Evolutionary conservation across 2,329 filamentous ascomycete species (phyloP), one percentile per base, ranked within the genome.

Genomic region (Microcera coccophila): DNA sequence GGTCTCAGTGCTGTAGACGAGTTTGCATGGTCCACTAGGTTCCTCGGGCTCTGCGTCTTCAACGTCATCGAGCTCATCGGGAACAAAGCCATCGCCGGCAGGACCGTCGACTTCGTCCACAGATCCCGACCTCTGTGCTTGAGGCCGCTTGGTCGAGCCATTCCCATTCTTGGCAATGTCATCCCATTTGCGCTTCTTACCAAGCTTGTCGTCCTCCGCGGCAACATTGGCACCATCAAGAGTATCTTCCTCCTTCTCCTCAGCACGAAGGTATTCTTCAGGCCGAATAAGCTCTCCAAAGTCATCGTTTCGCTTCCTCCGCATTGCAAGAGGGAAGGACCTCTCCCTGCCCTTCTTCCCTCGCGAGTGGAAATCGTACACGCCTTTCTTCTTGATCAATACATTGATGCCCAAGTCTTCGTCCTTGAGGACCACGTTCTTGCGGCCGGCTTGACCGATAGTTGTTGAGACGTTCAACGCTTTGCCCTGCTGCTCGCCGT

Each of bases 121-220:
- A 2, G 70, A 68, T 4, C 61, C 54, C 19, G 63, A 68, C 39
- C 63, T 64, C 37, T 62, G 63, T 7, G 67, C 52, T 32, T 80
- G 79, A 10, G 78, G 72, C 19, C 84, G 78, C 62, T 87, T 90
- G 54, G 74, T 79, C 18, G 68, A 58, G 10, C 72, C 72, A 3
- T 45, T 44, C 16, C 44, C 48, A 18, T 51, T 58, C 49, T 65
- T 66, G n/a, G 49, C 54, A 26, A 64, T 69, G 47, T 94, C 89
- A 52, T 91, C 87, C 89, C 91, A 97, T 65, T 89, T 94, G 47
- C 93, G 81, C 68, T 98, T 98, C 70, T 91, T 90, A 15, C 91
- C 93, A 16, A 95, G 76, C 35, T 78, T 79, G 39, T 80, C 79
- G 50, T 84, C 74, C 22, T 69, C 67, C 43, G 79, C 48, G 14